Evolutionary conservation across 805 yeast genomes (phyloP), one percentile per base, ranked within the genome.

Genomic region (Kodamaea laetipori): DNA sequence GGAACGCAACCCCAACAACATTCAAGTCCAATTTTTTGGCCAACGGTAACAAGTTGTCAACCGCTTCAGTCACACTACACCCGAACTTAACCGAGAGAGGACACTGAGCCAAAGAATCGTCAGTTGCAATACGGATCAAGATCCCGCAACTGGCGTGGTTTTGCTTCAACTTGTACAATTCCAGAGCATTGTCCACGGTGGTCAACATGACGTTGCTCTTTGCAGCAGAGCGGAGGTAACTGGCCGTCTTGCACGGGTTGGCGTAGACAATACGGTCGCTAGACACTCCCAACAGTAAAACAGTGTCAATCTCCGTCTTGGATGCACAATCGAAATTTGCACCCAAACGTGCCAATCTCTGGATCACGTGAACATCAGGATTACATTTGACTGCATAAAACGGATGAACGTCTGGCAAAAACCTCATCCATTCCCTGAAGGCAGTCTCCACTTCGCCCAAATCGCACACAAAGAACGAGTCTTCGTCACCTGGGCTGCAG

Each of bases 341-440:
- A 19, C 94, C 95, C 50, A 82, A 64, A 3, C 66, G 48, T 2
- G 79, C 81, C 52, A 92, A 73, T 21, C 75, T 62, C 38, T 67
- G 58, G 50, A 92, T 61, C 9, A 92, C 80, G 43, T 67, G 67
- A 5, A 67, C 54, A 59, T 89, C 82, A 28, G 90, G 85, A 71
- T 92, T 92, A 69, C 98, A 92, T 67, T 92, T 92, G 53, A 92
- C 94, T 13, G 99, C 99, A 65, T 90, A 92, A 58, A 77, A 84
- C n/a, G 97, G 96, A 44, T 78, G 76, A 27, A 92, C 83, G 34
- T 82, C 70, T 15, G 97, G 96, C 56, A 92, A 71, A 30, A 70
- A 61, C 16, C 52, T 39, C 21, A 61, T 58, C 97, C 98, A 92
- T 31, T 78, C 68, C n/a, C 63, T 49, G 47, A 74, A 74, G 43